Evolutionary conservation across 176 grass and related monocot species (phyloP).

Genomic region (Eragrostis curvula): DNA sequence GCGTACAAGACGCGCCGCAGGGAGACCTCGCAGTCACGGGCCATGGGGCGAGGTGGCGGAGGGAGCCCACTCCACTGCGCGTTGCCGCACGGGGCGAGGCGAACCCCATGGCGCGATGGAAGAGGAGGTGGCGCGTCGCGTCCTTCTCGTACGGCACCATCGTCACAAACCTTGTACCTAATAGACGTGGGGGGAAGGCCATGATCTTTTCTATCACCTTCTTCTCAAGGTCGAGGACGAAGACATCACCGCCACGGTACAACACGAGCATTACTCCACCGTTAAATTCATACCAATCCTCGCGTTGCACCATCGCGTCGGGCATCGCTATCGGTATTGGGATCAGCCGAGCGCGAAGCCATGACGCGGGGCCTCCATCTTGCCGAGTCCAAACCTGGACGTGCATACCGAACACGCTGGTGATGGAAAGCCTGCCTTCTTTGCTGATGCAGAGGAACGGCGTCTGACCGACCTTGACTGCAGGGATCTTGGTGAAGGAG

Average conservation of each 20-base stretch:
- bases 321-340: not conserved
- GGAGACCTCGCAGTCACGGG: no score
- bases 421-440: not conserved
- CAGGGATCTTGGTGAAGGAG: not conserved
- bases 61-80: no score
- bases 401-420: not conserved
- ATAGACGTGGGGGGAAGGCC: not conserved
- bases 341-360: conserved; percentile 20
- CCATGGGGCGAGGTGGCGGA: no score
- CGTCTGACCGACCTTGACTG: not conserved
- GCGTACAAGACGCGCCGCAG: no score
- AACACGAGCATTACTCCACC: no score
- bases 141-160: not conserved
- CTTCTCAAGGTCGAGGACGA: not conserved
- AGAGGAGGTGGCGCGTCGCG: no score
- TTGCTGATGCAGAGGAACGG: not conserved
- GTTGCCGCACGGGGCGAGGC: no score
- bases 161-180: not conserved
- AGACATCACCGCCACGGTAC: not conserved
- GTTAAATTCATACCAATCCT: not conserved
- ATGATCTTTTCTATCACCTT: not conserved
- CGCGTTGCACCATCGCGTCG: not conserved
- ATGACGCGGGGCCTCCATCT: not conserved
- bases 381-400: conserved; percentile 9
- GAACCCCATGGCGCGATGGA: no score